Evolutionary conservation across 345 rosid species (phyloP), one percentile per base, ranked within the genome.

Genomic region (Citrus hindsii): DNA sequence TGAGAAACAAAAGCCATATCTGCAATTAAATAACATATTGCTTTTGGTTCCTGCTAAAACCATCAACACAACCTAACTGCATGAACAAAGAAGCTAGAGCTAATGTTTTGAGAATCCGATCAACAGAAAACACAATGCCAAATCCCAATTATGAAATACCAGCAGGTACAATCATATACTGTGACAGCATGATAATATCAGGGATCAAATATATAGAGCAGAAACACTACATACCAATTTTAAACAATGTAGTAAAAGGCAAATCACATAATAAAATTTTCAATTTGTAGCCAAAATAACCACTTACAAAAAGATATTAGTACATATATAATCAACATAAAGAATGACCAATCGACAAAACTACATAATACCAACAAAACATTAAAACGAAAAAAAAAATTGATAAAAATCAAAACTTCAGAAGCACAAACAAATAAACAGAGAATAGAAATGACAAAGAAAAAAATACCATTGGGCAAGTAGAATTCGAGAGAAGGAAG

Each of bases 401-500:
- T 46, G 51, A 53, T 53, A 42, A 69, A 27, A 46, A 46, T 37
- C 42, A 59, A 25, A 9, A 64, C 2, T 30, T 30, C 28, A 56
- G 78, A 53, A 53, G 1, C 37, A 70, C 59, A 66, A 30, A 9
- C 7, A 66, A 25, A 73, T 56, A 51, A 35, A 67, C 33, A 66
- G 7, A 27, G 16, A 51, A 51, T 22, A 1, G 21, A 53, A 46
- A 46, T 46, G 58, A 67, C 7, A 68, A 25, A 74, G 42, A 30
- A 32, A 46, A 65, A 55, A 25, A 79, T 77, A 95, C 98, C 98
- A n/a, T 93, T 91, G 13, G 99, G 97, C 75, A 93, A 82, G 93
- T 89, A 95, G 92, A 95, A 95, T 63, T 82, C 87, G 75, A 92
- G 89, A 35, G 96, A 91, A 46, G 99, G 98, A 76, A 93, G 89